Evolutionary conservation across 768 basidiomycete species (phyloP), one percentile per base, ranked within the genome.

Genomic region (Hericium erinaceus): DNA sequence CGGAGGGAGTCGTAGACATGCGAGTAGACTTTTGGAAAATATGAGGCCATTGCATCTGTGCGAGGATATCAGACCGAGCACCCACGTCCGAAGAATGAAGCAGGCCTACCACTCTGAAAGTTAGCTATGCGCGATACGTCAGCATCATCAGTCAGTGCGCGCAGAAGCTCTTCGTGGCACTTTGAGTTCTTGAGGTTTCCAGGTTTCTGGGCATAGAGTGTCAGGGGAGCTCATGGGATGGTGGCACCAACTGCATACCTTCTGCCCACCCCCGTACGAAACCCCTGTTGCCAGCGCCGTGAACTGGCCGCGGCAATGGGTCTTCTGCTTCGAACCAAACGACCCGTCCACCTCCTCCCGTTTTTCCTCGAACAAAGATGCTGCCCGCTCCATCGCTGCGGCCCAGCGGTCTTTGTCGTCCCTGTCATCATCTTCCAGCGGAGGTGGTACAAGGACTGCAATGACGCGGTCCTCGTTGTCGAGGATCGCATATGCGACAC

Each of bases 231-330:
- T n/a, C n/a, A n/a, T n/a, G n/a, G n/a, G n/a, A n/a, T n/a, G n/a
- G n/a, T n/a, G n/a, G n/a, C n/a, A n/a, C n/a, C n/a, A n/a, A n/a
- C n/a, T n/a, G n/a, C n/a, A n/a, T n/a, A 57, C 56, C 56, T 12
- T 50, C 24, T 57, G 56, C 0, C 56, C 56, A 0, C 56, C 56
- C 3, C 56, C 56, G 48, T 51, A 57, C 18, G 56, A 57, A 2
- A 57, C 20, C 3, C 56, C 56, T 24, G 37, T 11, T 1, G 48
- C 13, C 4, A 57, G 1, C 5, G 56, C 37, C 0, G 28, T 15
- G 48, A 39, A 57, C 1, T 15, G 2, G 6, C 56, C 56, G 2
- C 56, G 56, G n/a, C 56, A 48, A 38, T 51, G 39, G n/a, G 20
- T 39, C 4, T 10, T 18, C 22, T 26, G 39, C 39, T 26, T 6